Evolutionary conservation across 1,284 basidiomycete species (phyloP), one percentile per base, ranked within the genome.

Genomic region (Cystobasidium slooffiae): DNA sequence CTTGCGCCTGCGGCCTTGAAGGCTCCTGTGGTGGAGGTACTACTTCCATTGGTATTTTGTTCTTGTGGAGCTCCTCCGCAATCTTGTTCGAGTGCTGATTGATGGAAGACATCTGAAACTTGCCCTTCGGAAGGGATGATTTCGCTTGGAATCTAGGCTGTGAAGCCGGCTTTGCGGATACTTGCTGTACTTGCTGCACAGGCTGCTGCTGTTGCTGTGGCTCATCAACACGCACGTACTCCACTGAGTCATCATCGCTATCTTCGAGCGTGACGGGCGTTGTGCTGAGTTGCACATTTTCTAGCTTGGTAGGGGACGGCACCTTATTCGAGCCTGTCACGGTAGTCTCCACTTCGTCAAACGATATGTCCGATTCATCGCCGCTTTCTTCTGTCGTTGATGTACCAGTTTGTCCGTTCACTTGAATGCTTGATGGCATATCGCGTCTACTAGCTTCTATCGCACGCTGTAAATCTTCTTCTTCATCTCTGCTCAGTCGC

Each of bases 401-500:
- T 74, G 22, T 74, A 70, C 58, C 75, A 61, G 14, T 75, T 46
- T 8, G 77, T 76, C 14, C 63, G 5, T 47, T 51, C 10, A 72
- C 66, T n/a, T 68, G 69, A 22, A 18, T 44, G 44, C 9, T 24
- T 41, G 10, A 44, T 67, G 55, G 55, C 55, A 68, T 55, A 55
- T 75, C 68, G 6, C 51, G 22, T 53, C 47, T 75, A 51, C 78
- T 79, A 18, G 76, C 75, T 18, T 76, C 74, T 39, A 80, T 76
- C 12, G 79, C 79, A 14, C 75, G 64, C 31, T 78, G 76, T 3
- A 80, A 68, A 53, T 80, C 79, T 46, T 79, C 77, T 18, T 78
- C 76, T 61, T 80, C 79, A 31, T 79, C 78, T 55, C 75, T 66
- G 16, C 77, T 62, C 51, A 59, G 16, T 62, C 56, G 65, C 16